These are phyloP conservation scores for Coemansia sp. DNA, from an alignment of 192 early-diverging fungal species.

Conservation along the genomic window DNA sequence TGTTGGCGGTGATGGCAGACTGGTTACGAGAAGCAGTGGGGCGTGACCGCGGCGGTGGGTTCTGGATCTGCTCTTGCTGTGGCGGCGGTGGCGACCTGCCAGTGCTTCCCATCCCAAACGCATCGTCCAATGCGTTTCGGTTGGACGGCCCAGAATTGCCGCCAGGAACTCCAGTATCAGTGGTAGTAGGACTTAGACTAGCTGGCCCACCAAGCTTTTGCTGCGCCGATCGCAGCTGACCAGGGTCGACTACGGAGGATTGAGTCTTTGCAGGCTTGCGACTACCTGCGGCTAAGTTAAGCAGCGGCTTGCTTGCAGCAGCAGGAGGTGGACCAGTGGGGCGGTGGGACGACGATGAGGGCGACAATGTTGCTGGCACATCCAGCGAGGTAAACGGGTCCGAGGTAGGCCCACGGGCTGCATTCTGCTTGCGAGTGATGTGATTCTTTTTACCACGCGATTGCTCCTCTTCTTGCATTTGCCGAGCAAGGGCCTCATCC, in stretches of 20 bases:
- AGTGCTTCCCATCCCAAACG: constrained; percentile 10
- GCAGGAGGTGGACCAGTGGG: neutral
- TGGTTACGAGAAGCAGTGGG: constrained; percentile 22
- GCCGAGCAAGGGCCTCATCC: constrained; percentile 81
- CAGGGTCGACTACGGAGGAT: constrained; percentile 42
- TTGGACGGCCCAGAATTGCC: constrained; percentile 1
- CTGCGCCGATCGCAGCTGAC: constrained; percentile 49
- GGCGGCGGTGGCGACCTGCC: neutral
- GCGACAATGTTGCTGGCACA: constrained; percentile 3
- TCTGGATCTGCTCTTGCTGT: constrained; percentile 7
- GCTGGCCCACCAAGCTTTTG: constrained; percentile 31
- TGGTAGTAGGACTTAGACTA: neutral
- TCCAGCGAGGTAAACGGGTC: constrained; percentile 29
- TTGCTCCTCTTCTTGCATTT: constrained; percentile 70
- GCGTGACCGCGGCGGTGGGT: constrained; percentile 29
- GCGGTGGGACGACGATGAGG: neutral
- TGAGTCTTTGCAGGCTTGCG: constrained; percentile 33
- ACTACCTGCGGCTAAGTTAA: constrained; percentile 34
- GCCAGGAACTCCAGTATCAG: neutral
- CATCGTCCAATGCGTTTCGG: constrained; percentile 31
- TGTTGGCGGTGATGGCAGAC: neutral
- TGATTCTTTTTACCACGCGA: constrained; percentile 6
- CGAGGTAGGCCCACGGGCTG: neutral
- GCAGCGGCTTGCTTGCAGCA: constrained; percentile 22
- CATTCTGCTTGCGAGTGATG: neutral